These are phyloP conservation scores for Buxus sempervirens DNA, from an alignment of 164 flowering plant genomes.

Conservation along the genomic window DNA sequence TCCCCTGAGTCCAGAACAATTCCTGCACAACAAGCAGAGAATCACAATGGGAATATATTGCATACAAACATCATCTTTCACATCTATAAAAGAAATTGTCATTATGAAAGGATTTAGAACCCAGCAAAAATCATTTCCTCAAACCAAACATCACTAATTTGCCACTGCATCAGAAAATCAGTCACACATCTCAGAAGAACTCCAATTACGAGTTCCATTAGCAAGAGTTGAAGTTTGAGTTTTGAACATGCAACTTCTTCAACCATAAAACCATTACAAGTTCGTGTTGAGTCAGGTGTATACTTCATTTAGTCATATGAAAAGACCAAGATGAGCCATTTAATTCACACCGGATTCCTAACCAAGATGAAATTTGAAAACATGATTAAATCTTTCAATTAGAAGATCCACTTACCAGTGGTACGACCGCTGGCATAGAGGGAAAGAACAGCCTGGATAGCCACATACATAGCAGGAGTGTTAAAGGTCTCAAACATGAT, in stretches of 20 bases:
- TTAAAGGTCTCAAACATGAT: conserved; percentile 34
- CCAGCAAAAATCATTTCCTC: neutral
- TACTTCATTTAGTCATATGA: too few relatives aligned
- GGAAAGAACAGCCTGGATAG: conserved; percentile 16
- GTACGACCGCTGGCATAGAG: conserved; percentile 28
- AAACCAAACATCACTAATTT: too few relatives aligned
- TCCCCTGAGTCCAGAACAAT: conserved; percentile 37
- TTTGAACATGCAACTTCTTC: too few relatives aligned
- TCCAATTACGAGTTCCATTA: too few relatives aligned
- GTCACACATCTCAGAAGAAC: too few relatives aligned
- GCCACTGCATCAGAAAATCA: too few relatives aligned
- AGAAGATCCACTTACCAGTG: conserved; percentile 14
- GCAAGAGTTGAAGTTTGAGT: too few relatives aligned
- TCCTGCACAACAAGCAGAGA: conserved; percentile 22
- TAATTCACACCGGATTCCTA: neutral
- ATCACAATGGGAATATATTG: neutral
- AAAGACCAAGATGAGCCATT: neutral
- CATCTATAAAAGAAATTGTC: neutral
- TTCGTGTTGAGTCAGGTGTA: too few relatives aligned
- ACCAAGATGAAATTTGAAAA: neutral
- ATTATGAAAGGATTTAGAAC: neutral
- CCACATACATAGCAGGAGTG: conserved; percentile 25
- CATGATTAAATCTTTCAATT: neutral
- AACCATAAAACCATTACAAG: too few relatives aligned
- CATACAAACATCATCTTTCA: neutral